Percentiles rank a stretch among this genome's conserved stretches.
These are phyloP conservation scores for Metschnikowia hibisci DNA, from an alignment of 805 yeast species.

Conservation along the genomic window DNA sequence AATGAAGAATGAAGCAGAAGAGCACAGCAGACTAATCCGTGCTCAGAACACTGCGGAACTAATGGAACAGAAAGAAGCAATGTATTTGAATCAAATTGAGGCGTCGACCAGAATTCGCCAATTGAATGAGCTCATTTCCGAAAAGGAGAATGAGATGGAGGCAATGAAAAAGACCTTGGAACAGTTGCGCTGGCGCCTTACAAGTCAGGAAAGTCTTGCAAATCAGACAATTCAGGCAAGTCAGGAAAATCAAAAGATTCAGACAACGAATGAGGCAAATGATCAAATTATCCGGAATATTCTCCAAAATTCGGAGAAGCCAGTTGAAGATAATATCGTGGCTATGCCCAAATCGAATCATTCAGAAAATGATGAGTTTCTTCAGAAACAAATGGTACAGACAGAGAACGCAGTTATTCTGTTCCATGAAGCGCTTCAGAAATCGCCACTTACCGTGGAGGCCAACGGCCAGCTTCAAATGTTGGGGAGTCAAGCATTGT, in stretches of 20 bases:
- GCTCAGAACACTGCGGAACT: constrained; percentile 1
- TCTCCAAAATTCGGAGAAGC: not conserved
- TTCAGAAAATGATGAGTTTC: not conserved
- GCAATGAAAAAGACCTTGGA: not conserved
- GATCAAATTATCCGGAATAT: not conserved
- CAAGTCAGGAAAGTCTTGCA: not conserved
- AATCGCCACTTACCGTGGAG: constrained; percentile 1
- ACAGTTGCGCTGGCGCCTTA: not conserved
- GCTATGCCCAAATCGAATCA: not conserved
- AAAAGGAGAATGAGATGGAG: constrained; percentile 1
- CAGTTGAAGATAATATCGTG: not conserved
- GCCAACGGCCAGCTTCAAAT: constrained; percentile 1
- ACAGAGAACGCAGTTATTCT: constrained; percentile 1
- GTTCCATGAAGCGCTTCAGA: constrained; percentile 3
- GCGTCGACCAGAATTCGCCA: not conserved
- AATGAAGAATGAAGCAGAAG: constrained; percentile 2
- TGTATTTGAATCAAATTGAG: constrained; percentile 1
- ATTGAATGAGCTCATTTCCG: not conserved
- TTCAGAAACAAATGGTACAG: not conserved
- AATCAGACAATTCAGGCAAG: not conserved
- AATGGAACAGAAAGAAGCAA: constrained; percentile 1
- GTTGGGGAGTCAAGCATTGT: not conserved
- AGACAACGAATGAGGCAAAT: not conserved
- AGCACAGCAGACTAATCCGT: not conserved
- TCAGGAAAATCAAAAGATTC: not conserved